Base-by-base conservation (phyloP, 306 rosid species). In the Dicorynia guianensis region DNA sequence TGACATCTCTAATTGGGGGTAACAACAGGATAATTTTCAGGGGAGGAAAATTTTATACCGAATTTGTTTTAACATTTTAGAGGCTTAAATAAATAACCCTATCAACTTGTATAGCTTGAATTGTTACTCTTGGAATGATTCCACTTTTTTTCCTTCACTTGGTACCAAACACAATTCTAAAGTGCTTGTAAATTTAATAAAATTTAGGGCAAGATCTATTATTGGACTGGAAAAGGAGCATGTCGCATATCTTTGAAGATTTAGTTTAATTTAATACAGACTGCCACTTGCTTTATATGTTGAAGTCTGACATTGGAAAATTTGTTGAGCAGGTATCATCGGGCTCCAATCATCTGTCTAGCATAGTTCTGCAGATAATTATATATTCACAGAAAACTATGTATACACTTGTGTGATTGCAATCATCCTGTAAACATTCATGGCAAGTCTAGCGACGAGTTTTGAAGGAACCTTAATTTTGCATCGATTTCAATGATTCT, bases 331-430 rank as follows among this genome's bases (percentile, higher is more conserved):
- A 91, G 97, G 97, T 72, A 85, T 89, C 80, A 84, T 89, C n/a
- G 97, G 97, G 55, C 89, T 91, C 57, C 90, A 82, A 60, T 91
- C 97, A 69, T 87, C 94, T 50, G 85, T 91, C 46, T 91, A 82
- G 52, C 50, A 55, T 61, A 42, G 17, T 36, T 74, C 69, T 54
- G 34, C 47, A 63, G 46, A 67, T 68, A 44, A 67, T 38, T 11
- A 46, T 46, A 57, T 20, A 10, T 79, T 60, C 64, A 20, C 11
- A 25, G 63, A 60, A 69, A 82, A 49, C 17, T 42, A 17, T 44
- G 25, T 30, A 76, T 5, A 34, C 61, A 54, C 20, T 50, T 36
- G 4, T 67, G 30, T 34, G 43, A 63, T 54, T 46, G 42, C 63
- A 60, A 13, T 60, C 13, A 82, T 67, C 50, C 4, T 55, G 63